Evolutionary conservation across 2,329 filamentous ascomycete genomes (phyloP).

Genomic region (Didymella keratinophila): DNA sequence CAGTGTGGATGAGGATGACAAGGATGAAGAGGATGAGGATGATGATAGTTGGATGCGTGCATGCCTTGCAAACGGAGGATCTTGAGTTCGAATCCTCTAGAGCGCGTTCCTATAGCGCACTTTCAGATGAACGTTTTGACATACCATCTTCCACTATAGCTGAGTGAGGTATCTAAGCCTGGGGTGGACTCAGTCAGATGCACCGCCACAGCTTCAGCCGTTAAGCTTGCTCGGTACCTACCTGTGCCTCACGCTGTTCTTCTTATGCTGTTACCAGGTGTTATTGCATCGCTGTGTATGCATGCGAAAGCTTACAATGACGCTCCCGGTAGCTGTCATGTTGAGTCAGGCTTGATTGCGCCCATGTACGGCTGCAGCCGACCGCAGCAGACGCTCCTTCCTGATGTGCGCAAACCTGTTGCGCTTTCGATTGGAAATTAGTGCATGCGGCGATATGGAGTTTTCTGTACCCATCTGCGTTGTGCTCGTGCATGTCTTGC

Average conservation of each 20-base stretch:
- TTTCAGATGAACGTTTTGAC: neutral
- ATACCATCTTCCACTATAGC: neutral
- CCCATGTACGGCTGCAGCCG: neutral
- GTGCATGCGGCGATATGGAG: neutral
- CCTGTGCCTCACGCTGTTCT: neutral
- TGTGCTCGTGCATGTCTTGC: slow-evolving; percentile 5
- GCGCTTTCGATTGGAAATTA: too few species aligned
- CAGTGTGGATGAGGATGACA: too few species aligned
- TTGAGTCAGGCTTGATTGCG: neutral
- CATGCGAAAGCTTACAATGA: too few species aligned
- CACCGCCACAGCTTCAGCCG: slow-evolving; percentile 1
- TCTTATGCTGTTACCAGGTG: neutral
- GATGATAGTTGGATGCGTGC: neutral
- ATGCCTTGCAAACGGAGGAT: too few species aligned
- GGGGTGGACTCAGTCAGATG: too few species aligned
- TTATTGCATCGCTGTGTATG: too few species aligned
- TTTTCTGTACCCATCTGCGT: neutral
- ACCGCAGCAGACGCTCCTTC: neutral
- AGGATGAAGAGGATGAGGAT: neutral
- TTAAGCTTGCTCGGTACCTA: neutral
- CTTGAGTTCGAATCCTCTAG: too few species aligned
- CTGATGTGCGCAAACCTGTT: neutral
- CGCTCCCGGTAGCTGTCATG: neutral
- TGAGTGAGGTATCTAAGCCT: too few species aligned
- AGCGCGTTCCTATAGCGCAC: too few species aligned